phyloP scores from a whole-genome alignment of 1,284 basidiomycete species.

The Earliella scabrosa region DNA sequence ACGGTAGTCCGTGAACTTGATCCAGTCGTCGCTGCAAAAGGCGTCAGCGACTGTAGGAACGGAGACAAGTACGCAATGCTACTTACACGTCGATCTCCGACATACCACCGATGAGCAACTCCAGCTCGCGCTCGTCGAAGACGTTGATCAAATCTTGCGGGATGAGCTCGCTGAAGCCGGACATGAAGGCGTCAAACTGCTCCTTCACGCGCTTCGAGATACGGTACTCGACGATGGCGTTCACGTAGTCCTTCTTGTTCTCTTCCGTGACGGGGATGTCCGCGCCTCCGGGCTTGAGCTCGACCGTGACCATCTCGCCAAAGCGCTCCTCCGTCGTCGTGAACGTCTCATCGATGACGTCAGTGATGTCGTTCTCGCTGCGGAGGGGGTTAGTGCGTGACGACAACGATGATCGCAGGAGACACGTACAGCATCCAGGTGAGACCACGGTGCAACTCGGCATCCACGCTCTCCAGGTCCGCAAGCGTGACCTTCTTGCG shows the following conservation, averaged over 20 bases:
- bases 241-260: conserved; percentile 99
- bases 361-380: conserved; percentile 94
- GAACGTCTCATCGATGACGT: conserved; percentile 95
- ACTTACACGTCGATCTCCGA: conserved; percentile 94
- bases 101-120: conserved; percentile 98
- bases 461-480: conserved; percentile 93
- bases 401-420: background rate
- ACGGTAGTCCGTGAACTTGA: conserved; percentile 85
- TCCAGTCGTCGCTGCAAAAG: conserved; percentile 77
- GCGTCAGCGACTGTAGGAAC: background rate
- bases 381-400: conserved; percentile 3
- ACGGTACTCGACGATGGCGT: conserved; percentile 92
- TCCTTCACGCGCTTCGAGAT: conserved; percentile 93
- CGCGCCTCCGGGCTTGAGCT: conserved; percentile 88
- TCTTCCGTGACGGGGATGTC: conserved; percentile 91
- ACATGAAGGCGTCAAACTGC: conserved; percentile 96
- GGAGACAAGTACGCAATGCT: conserved; percentile 1
- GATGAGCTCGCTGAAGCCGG: conserved; percentile 94
- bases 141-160: conserved; percentile 95
- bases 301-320: conserved; percentile 93
- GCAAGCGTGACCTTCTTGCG: conserved; percentile 84
- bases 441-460: conserved; percentile 89
- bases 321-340: conserved; percentile 95
- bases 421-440: conserved; percentile 93
- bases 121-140: conserved; percentile 97